Percentiles rank a stretch among this genome's conserved stretches.
Conservation (phyloP, 495 filamentous ascomycete species). For the Penicillium paxilli region DNA sequence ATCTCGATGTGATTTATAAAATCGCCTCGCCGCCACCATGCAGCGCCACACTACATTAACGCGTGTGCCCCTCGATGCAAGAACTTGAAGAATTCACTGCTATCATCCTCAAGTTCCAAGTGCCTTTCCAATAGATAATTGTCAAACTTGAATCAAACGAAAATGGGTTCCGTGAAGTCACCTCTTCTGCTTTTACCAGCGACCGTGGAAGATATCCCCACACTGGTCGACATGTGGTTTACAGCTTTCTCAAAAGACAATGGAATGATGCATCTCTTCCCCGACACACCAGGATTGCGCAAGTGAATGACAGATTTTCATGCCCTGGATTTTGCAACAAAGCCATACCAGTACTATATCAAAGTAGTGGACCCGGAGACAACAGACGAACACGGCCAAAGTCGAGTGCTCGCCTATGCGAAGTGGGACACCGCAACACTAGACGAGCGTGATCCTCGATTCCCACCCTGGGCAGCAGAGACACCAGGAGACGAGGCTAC, state of each 20-base stretch:
- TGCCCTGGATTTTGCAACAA: constrained; percentile 18
- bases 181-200: constrained; percentile 14
- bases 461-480: constrained; percentile 25
- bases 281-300: constrained; percentile 25
- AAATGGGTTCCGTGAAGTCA: not conserved
- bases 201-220: constrained; percentile 24
- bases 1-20: not conserved
- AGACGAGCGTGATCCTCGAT: constrained; percentile 26
- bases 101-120: not conserved
- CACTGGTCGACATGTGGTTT: constrained; percentile 25
- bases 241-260: constrained; percentile 25
- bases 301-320: constrained; percentile 25
- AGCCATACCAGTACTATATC: constrained; percentile 26
- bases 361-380: constrained; percentile 25
- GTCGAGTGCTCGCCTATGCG: constrained; percentile 25
- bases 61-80: not conserved
- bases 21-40: not conserved
- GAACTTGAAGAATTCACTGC: not conserved
- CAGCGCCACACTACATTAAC: not conserved
- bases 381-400: constrained; percentile 12
- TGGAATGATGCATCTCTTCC: constrained; percentile 14
- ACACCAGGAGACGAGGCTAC: constrained; percentile 13
- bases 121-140: too few species aligned
- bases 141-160: not conserved
- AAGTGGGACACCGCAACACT: constrained; percentile 27